These are phyloP conservation scores for Colletotrichum euphorbiae DNA, from an alignment of 2,329 filamentous ascomycete genomes.

Conservation along the genomic window DNA sequence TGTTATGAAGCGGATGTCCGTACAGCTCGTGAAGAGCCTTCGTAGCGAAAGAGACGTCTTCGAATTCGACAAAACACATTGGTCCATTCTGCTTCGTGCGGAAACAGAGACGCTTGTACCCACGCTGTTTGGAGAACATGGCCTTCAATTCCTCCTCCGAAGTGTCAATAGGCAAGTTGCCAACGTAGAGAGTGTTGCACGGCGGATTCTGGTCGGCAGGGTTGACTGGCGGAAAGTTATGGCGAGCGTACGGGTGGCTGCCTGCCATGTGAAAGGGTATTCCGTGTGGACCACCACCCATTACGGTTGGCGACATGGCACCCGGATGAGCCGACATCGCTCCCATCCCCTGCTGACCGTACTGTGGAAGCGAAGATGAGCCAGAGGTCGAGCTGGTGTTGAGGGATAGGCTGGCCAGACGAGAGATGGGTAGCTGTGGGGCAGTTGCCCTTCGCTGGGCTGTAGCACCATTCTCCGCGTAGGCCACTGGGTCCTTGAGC, in stretches of 20 bases:
- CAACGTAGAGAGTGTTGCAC: slow-evolving; percentile 97
- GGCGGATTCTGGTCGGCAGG: slow-evolving; percentile 96
- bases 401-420: slow-evolving; percentile 77
- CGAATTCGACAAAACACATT: slow-evolving; percentile 99
- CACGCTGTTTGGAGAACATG: slow-evolving; percentile 91
- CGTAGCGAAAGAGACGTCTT: slow-evolving; percentile 91
- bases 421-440: slow-evolving; percentile 75
- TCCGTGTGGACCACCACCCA: slow-evolving; percentile 55
- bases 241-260: slow-evolving; percentile 51
- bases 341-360: slow-evolving; percentile 48
- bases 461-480: slow-evolving; percentile 73
- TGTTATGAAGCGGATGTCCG: slow-evolving; percentile 87
- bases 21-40: slow-evolving; percentile 92
- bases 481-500: slow-evolving; percentile 78
- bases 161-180: slow-evolving; percentile 93
- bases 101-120: slow-evolving; percentile 96
- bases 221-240: slow-evolving; percentile 85
- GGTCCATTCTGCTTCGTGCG: slow-evolving; percentile 94
- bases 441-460: slow-evolving; percentile 75
- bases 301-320: slow-evolving; percentile 68
- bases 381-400: slow-evolving; percentile 67
- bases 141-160: slow-evolving; percentile 96
- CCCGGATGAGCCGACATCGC: slow-evolving; percentile 54
- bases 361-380: slow-evolving; percentile 66
- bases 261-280: slow-evolving; percentile 50